These are phyloP conservation scores for Colletotrichum higginsianum DNA, from an alignment of 2,329 filamentous ascomycete species.

Conservation along the genomic window DNA sequence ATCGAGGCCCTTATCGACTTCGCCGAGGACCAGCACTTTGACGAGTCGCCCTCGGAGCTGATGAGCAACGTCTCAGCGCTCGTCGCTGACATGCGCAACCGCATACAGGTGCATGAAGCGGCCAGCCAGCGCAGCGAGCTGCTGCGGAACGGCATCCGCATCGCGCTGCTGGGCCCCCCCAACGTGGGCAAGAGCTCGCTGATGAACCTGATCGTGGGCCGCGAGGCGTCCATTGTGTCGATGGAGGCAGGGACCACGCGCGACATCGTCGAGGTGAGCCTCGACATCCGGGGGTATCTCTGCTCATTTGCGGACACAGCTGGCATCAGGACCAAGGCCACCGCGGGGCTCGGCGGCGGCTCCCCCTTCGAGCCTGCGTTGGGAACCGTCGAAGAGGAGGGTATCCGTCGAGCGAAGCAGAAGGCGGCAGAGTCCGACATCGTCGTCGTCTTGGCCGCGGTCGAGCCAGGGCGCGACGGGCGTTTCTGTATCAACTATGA, in stretches of 20 bases:
- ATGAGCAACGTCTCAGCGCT: constrained; percentile 78
- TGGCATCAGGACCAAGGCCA: constrained; percentile 75
- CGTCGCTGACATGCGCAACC: constrained; percentile 71
- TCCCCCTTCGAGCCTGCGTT: constrained; percentile 59
- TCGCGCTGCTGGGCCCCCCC: constrained; percentile 90
- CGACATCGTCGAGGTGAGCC: constrained; percentile 91
- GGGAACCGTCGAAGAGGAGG: constrained; percentile 87
- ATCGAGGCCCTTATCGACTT: constrained; percentile 98
- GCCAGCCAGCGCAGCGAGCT: constrained; percentile 89
- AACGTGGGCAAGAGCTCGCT: constrained; percentile 97
- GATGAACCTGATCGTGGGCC: constrained; percentile 89
- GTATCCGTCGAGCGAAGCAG: constrained; percentile 87
- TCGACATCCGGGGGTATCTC: constrained; percentile 91
- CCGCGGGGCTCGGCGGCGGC: constrained; percentile 38
- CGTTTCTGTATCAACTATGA: constrained; percentile 66
- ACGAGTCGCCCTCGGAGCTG: constrained; percentile 84
- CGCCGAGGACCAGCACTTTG: constrained; percentile 96
- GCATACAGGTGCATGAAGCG: constrained; percentile 78
- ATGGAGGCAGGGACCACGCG: constrained; percentile 93
- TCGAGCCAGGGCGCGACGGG: constrained; percentile 67
- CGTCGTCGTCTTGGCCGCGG: constrained; percentile 83
- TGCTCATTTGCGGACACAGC: constrained; percentile 97
- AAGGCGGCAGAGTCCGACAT: constrained; percentile 89
- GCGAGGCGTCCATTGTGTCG: constrained; percentile 96
- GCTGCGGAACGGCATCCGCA: constrained; percentile 85